Evolutionary conservation across 768 basidiomycete genomes (phyloP).

Genomic region (Boletus edulis): DNA sequence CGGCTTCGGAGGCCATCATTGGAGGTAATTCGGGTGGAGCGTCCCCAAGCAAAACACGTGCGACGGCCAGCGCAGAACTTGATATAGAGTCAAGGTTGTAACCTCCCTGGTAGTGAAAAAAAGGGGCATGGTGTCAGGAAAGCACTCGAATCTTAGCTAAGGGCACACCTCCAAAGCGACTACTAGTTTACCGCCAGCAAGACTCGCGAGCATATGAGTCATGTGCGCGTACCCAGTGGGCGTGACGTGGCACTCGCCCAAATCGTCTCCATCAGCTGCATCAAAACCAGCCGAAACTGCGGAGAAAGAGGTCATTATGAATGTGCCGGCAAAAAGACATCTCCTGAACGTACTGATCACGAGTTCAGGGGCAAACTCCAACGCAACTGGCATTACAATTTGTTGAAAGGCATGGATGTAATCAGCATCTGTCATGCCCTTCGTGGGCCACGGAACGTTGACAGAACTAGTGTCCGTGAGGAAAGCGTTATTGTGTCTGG

Average conservation of each 20-base stretch:
- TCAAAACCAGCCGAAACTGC: conserved; percentile 98
- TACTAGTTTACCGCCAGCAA: conserved; percentile 86
- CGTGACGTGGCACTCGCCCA: conserved; percentile 89
- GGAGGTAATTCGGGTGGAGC: conserved; percentile 73
- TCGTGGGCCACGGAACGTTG: conserved; percentile 91
- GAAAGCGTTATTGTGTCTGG: conserved; percentile 1
- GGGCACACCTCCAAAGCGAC: conserved; percentile 84
- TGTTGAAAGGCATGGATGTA: conserved; percentile 96
- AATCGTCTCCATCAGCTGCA: conserved; percentile 87
- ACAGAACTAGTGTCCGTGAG: conserved; percentile 61
- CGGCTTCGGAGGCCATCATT: conserved; percentile 72
- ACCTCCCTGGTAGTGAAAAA: conserved; percentile 64
- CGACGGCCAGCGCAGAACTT: conserved; percentile 82
- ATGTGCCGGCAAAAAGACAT: background rate
- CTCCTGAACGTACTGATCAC: conserved; percentile 75
- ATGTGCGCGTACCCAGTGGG: conserved; percentile 96
- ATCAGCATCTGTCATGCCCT: conserved; percentile 91
- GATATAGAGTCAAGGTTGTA: conserved; percentile 92
- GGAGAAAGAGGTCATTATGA: background rate
- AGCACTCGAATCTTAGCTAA: conserved; percentile 4
- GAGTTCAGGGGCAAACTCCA: conserved; percentile 94
- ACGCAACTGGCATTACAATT: conserved; percentile 94
- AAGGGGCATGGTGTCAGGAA: background rate
- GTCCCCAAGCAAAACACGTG: conserved; percentile 85
- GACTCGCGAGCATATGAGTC: conserved; percentile 92